Evolutionary conservation across 2,329 filamentous ascomycete genomes (phyloP).

Genomic region (Aschersonia sp.): DNA sequence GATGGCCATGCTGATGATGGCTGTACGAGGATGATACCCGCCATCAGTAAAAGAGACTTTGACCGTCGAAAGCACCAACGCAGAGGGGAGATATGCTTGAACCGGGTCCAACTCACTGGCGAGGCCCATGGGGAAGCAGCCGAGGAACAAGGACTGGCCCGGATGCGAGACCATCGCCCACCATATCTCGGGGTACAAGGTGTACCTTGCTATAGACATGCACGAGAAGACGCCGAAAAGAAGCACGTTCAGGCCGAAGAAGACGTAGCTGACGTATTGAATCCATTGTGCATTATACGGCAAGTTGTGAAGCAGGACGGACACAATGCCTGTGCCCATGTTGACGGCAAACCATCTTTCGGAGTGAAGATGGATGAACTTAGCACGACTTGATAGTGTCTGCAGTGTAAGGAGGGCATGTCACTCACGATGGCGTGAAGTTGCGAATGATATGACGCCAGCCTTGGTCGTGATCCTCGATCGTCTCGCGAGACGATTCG

Average conservation of each 20-base stretch:
- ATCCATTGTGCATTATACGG: constrained; percentile 46
- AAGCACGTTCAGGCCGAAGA: constrained; percentile 45
- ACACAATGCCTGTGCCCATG: constrained; percentile 57
- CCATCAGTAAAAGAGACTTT: not conserved
- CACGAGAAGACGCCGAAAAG: constrained; percentile 40
- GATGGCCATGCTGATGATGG: constrained; percentile 52
- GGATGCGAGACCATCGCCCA: constrained; percentile 51
- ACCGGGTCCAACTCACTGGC: constrained; percentile 25
- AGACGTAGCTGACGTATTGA: constrained; percentile 41
- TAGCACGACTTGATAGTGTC: not conserved
- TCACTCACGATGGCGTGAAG: constrained; percentile 37
- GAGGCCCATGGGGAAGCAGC: constrained; percentile 54
- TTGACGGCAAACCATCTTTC: constrained; percentile 41
- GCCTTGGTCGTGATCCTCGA: constrained; percentile 16
- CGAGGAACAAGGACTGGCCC: constrained; percentile 53
- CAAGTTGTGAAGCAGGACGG: constrained; percentile 45
- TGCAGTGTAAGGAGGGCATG: not conserved
- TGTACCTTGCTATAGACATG: constrained; percentile 45
- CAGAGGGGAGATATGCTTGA: not conserved
- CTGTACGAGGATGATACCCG: constrained; percentile 4
- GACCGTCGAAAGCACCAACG: not conserved
- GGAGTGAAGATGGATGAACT: not conserved
- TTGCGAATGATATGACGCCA: constrained; percentile 34
- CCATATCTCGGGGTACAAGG: constrained; percentile 53
- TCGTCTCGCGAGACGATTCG: constrained; percentile 12